Base-by-base conservation (phyloP, 2,329 filamentous ascomycete species). In the Xylaria sp. region DNA sequence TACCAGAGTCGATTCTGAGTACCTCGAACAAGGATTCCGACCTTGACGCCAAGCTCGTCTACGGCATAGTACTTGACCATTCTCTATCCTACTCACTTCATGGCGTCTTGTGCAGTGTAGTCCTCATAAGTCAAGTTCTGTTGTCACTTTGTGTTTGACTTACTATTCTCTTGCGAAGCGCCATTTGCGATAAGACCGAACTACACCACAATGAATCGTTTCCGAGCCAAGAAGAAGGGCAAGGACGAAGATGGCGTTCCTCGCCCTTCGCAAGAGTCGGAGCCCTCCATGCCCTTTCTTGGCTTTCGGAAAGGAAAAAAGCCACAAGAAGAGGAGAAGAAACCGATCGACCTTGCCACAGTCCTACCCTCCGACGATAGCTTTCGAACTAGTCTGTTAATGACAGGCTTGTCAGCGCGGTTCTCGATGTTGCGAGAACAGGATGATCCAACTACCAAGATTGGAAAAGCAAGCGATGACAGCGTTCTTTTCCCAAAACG, bases 401-500 rank as follows among this genome's bases (percentile, higher is more conserved):
- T 99, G 93, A 92, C 91, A 0, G 93, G 92, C 48, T 81, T 99
- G 3, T 97, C 93, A 0, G 91, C 92, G 10, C 87, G 94, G 5
- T 99, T 99, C 74, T 97, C 93, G 67, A 97, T 97, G 93, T 79
- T 97, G 37, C 82, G 91, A 69, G 93, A 97, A 74, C 93, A 97
- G 73, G 92, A 97, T 72, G 92, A 97, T 69, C 93, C 93, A 1
- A 88, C 80, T 63, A 93, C 91, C 1, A 89, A 92, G 72, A 82
- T 97, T 37, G 93, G 93, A 59, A 97, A 97, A 74, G 93, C 93
- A 13, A 94, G 90, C 74, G 93, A 97, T 71, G 93, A 97, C 74
- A 97, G 92, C 66, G 92, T 97, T 2, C 76, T 97, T 18, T 89
- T 86, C 64, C 90, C 90, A 2, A 92, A 91, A 69, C 84, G 91